Conservation (phyloP, 2,329 filamentous ascomycete species). For the Pyrenophora graminea region DNA sequence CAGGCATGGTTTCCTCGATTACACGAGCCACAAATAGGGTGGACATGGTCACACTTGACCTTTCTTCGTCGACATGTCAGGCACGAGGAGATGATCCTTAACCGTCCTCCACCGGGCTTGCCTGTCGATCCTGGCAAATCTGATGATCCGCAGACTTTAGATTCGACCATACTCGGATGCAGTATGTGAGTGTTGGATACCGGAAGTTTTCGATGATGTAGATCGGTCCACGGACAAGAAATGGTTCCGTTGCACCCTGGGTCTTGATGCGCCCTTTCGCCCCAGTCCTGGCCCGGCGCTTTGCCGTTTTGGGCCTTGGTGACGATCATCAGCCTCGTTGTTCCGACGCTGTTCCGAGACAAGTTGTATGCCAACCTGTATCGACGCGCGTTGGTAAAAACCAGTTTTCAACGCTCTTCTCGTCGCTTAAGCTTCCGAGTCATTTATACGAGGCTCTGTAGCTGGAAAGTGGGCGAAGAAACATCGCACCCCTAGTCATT, state of each 20-base stretch:
- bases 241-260: conserved; percentile 10
- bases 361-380: too few species aligned
- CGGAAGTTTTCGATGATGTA: conserved; percentile 18
- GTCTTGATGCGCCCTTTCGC: conserved; percentile 6
- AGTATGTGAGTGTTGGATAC: conserved; percentile 11
- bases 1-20: conserved; percentile 44
- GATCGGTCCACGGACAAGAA: conserved; percentile 19
- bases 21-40: conserved; percentile 46
- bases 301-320: conserved; percentile 11
- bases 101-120: conserved; percentile 38
- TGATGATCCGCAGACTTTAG: conserved; percentile 24
- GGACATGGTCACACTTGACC: conserved; percentile 46
- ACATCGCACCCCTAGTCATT: too few species aligned
- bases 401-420: too few species aligned
- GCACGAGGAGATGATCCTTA: conserved; percentile 46
- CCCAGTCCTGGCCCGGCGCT: conserved; percentile 9
- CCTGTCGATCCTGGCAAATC: conserved; percentile 30
- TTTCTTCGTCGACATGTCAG: conserved; percentile 46
- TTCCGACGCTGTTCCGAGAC: neutral
- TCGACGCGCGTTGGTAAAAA: too few species aligned
- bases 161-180: conserved; percentile 31
- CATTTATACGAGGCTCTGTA: too few species aligned
- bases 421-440: too few species aligned
- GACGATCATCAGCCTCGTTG: conserved; percentile 2
- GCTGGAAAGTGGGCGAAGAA: too few species aligned